phyloP scores from a whole-genome alignment of 352 stramenopile species.

The Phytophthora lateralis region DNA sequence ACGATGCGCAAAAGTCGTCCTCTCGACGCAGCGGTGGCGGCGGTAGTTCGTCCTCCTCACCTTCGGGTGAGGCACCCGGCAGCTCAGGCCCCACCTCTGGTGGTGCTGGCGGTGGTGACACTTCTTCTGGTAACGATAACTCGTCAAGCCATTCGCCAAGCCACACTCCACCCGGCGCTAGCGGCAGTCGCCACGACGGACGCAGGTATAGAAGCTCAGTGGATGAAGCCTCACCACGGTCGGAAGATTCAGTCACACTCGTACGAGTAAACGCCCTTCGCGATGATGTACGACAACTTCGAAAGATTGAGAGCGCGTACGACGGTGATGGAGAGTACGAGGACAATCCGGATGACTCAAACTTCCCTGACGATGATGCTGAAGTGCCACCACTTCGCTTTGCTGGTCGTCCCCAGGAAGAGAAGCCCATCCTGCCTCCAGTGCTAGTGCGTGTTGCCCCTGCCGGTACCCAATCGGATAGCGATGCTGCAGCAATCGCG shows the following conservation, averaged over 20 bases:
- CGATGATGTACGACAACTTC: conserved; percentile 74
- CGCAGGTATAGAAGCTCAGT: conserved; percentile 33
- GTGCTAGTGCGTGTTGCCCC: conserved; percentile 25
- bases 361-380: conserved; percentile 39
- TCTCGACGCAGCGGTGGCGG: conserved; percentile 43
- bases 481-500: conserved; percentile 71
- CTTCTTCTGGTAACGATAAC: conserved; percentile 20
- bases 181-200: conserved; percentile 19
- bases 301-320: conserved; percentile 72
- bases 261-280: conserved; percentile 76
- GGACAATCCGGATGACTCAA: conserved; percentile 54
- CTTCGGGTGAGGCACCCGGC: conserved; percentile 16
- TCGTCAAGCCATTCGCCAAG: conserved; percentile 35
- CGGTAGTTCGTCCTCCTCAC: conserved; percentile 34
- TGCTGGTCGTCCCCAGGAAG: conserved; percentile 29
- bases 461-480: conserved; percentile 67
- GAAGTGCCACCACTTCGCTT: conserved; percentile 34
- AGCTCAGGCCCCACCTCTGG: conserved; percentile 8
- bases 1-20: conserved; percentile 66
- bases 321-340: conserved; percentile 74
- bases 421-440: conserved; percentile 27
- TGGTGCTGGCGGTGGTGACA: conserved; percentile 10
- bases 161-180: conserved; percentile 35
- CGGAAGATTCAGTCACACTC: conserved; percentile 68
- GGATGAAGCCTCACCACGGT: conserved; percentile 45